A percentile compares a stretch with the other conserved stretches of the same genome.
phyloP scores from a whole-genome alignment of 495 filamentous ascomycete genomes.

The Aspergillus kassunensis region DNA sequence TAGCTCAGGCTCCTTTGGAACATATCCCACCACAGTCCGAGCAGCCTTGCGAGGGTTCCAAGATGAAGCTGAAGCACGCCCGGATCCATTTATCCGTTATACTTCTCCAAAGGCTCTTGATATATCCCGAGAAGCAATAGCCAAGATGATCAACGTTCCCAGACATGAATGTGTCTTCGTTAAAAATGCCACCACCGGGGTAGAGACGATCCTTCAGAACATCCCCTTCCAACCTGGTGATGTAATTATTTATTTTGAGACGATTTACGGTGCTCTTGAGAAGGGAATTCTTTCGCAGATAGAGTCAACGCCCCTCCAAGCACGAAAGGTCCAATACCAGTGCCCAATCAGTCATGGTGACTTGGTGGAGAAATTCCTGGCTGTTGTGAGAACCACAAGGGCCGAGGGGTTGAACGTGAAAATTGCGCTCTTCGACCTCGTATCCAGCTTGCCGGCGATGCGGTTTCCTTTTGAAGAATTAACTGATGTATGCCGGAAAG shows the following conservation, averaged over 20 bases:
- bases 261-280: conserved; percentile 72
- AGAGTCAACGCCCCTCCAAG: conserved; percentile 48
- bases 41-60: conserved; percentile 53
- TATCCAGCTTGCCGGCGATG: conserved; percentile 70
- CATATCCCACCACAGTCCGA: conserved; percentile 60
- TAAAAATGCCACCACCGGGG: conserved; percentile 73
- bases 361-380: conserved; percentile 50
- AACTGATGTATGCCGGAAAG: conserved; percentile 54
- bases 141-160: conserved; percentile 58
- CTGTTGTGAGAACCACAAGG: conserved; percentile 39
- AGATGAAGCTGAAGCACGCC: conserved; percentile 54
- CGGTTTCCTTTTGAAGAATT: conserved; percentile 74
- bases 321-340: conserved; percentile 38
- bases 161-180: conserved; percentile 68
- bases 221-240: conserved; percentile 57
- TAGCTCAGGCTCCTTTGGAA: conserved; percentile 73
- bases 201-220: conserved; percentile 79
- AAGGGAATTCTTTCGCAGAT: conserved; percentile 64
- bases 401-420: conserved; percentile 44
- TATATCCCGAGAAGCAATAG: conserved; percentile 58
- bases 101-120: conserved; percentile 56
- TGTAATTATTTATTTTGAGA: conserved; percentile 64
- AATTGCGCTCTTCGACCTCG: conserved; percentile 72
- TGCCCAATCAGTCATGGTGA: conserved; percentile 61
- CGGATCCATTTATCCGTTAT: conserved; percentile 71